Evolutionary conservation across 1,284 basidiomycete species (phyloP), one percentile per base, ranked within the genome.

Genomic region (Termitomyces sp.): DNA sequence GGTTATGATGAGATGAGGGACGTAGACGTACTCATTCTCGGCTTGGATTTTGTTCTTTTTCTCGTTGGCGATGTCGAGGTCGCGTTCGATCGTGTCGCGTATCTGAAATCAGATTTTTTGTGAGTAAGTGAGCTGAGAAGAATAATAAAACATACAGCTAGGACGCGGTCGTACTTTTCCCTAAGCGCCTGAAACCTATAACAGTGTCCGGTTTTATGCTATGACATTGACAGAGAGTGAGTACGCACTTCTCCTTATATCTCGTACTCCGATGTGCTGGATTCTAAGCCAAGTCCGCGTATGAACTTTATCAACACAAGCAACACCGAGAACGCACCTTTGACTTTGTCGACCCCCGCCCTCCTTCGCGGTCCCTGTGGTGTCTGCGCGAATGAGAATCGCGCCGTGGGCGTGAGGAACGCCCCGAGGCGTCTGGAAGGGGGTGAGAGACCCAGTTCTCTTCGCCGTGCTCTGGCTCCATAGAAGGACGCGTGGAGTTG

Each of bases 101-200:
- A 64, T 64, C 78, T 80, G 16, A 9, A 31, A n/a, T n/a, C n/a
- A n/a, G n/a, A n/a, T n/a, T n/a, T n/a, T n/a, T n/a, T 16, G 21
- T 13, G 18, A 18, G 39, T n/a, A 56, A 43, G 16, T 10, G 28
- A 41, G 9, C 21, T 24, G 26, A 33, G 18, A 9, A 13, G 37
- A 38, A 38, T 24, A 35, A 7, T 34, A 18, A 26, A 26, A 70
- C 76, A 49, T 57, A 79, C 77, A 16, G 70, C 63, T 14, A 58
- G 72, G 41, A 79, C 75, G 44, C 72, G 68, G 41, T 79, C 76
- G 49, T 74, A 80, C 57, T 68, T 73, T 63, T 80, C 78, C 33
- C 74, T 68, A 51, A 80, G 64, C 10, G 64, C 52, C 42, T 77
- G 74, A 57, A 77, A 80, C 59, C 78, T 80, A 31, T 5, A 3